A percentile compares a stretch with the other conserved stretches of the same genome.
These are phyloP conservation scores for Spergularia bocconei DNA, from an alignment of 148 eudicot genomes.

Conservation along the genomic window DNA sequence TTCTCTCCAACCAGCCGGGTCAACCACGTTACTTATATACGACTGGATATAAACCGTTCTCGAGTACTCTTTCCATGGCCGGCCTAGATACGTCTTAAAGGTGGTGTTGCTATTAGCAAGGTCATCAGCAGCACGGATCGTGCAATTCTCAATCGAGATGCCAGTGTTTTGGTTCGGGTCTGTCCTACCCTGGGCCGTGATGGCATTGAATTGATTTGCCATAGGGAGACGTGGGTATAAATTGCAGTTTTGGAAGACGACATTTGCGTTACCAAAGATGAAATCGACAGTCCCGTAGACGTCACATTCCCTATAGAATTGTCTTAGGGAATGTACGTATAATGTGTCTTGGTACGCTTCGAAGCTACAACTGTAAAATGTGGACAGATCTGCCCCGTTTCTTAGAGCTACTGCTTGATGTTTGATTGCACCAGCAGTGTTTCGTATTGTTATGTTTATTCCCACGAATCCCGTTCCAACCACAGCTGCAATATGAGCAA, in stretches of 20 bases:
- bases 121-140: constrained; percentile 53
- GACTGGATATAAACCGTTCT: constrained; percentile 60
- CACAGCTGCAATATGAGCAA: constrained; percentile 44
- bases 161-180: constrained; percentile 80
- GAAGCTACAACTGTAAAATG: constrained; percentile 75
- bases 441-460: constrained; percentile 56
- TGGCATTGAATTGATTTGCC: constrained; percentile 61
- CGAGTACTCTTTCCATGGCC: constrained; percentile 77
- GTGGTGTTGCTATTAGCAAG: constrained; percentile 37
- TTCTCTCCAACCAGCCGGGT: constrained; percentile 55
- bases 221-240: constrained; percentile 60
- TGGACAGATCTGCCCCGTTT: constrained; percentile 65
- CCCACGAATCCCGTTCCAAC: constrained; percentile 58
- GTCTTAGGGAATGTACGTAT: constrained; percentile 69
- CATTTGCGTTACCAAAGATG: constrained; percentile 83
- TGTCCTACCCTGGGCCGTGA: constrained; percentile 76
- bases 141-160: constrained; percentile 61
- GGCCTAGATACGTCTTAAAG: constrained; percentile 48
- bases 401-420: constrained; percentile 83
- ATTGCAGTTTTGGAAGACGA: constrained; percentile 64
- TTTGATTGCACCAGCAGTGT: constrained; percentile 75
- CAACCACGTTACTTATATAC: constrained; percentile 38
- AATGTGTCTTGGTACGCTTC: constrained; percentile 88
- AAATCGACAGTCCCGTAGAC: constrained; percentile 84
- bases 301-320: constrained; percentile 74